Base-by-base conservation (phyloP, 169 alveolate genomes). In the Amoebophrya sp. region DNA sequence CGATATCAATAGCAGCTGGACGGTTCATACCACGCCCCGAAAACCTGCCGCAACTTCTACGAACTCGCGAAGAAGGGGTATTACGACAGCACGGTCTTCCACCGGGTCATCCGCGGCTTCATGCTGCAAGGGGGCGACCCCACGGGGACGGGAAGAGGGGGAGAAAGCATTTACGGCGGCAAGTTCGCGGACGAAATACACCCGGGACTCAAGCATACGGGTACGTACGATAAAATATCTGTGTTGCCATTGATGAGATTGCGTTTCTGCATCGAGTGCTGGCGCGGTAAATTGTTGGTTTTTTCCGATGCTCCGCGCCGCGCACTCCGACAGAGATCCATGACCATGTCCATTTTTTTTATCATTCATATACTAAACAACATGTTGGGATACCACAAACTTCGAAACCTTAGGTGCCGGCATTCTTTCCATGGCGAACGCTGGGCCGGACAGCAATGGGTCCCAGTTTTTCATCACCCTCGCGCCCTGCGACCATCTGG, bases 91-190 rank as follows among this genome's bases (percentile, higher is more conserved):
- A 93, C 97, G 42, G 90, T 93, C 89, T 96, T 97, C 94, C 98
- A 96, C 92, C 40, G 89, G 4, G 98, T 97, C 42, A 18, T 41
- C 0, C 69, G 40, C 20, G 95, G 95, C 48, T 97, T 97, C 91
- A 95, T 96, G 95, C 94, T 97, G 70, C 97, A 97, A 93, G 97
- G 96, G 16, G 99, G 98, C 1, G 98, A 96, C 69, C 98, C 98
- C 0, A 96, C 98, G 26, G 97, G 78, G 34, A 58, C 78, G 29
- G 98, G 98, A 50, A 95, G 97, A 67, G 98, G 98, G 31, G 98
- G 98, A 15, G 95, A 93, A 88, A 89, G 95, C 40, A 97, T 97
- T 87, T 97, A 96, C 92, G 98, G 98, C 31, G 90, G 88, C 7
- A 95, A 94, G 87, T 97, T 97, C 94, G 91, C 26, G 39, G 78